Evolutionary conservation across 345 rosid genomes (phyloP), one percentile per base, ranked within the genome.

Genomic region (Viola odorata): DNA sequence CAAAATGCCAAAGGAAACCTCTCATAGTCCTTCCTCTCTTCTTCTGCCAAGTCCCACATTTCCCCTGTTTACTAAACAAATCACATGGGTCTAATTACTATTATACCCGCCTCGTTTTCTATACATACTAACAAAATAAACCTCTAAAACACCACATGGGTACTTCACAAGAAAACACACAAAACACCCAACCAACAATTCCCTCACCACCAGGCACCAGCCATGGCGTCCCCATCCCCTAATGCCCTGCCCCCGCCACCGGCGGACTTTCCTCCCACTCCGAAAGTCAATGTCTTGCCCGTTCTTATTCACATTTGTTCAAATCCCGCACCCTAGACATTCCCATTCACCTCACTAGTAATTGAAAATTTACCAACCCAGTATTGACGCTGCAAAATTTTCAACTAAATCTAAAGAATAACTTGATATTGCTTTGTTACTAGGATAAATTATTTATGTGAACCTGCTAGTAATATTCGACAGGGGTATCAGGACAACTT

Each of bases 61-160:
- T 12, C 17, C 53, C 51, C 69, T 37, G 8, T 17, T 1, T 3
- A 59, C 54, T n/a, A 17, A 39, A 48, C 66, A 61, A 9, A 54
- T 17, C 72, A 64, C 69, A 64, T 64, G 69, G 62, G 51, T 7
- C 40, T 52, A 32, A 50, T 17, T 23, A 23, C 32, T 23, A 23
- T 23, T 23, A 23, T 23, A 23, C 1, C 32, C 2, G 32, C 32
- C 32, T 23, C 32, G 1, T 23, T 23, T 2, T 23, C 32, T 23
- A 23, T 23, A 23, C 32, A 23, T 23, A 23, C 1, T 23, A 23
- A 23, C 32, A 23, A 23, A 23, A 23, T 23, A 23, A 23, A 23
- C 32, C 32, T 23, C 32, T 23, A 23, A 23, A 23, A 23, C 32
- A 2, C 32, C 32, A 23, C 32, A 38, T 8, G 3, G 3, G 16